Conservation (phyloP, 805 yeast species). For the Starmerella stellata region DNA sequence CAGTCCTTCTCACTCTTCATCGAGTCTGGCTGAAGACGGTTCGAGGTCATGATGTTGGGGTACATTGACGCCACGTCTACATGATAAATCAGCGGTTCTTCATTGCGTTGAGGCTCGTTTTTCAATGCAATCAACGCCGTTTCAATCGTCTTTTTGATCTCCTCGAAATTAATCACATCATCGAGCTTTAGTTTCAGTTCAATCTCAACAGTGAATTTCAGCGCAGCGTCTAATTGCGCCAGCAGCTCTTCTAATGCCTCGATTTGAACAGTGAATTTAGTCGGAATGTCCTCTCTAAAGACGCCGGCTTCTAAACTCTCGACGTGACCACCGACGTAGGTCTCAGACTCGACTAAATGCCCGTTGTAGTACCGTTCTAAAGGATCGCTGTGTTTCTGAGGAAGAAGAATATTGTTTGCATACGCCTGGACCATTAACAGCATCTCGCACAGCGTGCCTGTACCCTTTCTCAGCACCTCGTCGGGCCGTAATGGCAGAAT, state of each 20-base stretch:
- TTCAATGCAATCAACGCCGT: constrained; percentile 40
- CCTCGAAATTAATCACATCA: constrained; percentile 43
- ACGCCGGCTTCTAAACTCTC: constrained; percentile 97
- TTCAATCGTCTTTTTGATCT: constrained; percentile 43
- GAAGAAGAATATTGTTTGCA: constrained; percentile 53
- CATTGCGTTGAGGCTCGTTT: constrained; percentile 44
- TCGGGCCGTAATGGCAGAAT: constrained; percentile 94
- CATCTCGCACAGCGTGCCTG: constrained; percentile 98
- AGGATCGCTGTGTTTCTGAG: constrained; percentile 88
- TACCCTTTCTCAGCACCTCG: constrained; percentile 88
- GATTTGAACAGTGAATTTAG: constrained; percentile 62
- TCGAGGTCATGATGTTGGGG: constrained; percentile 95
- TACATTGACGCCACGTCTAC: constrained; percentile 99
- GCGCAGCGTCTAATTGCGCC: constrained; percentile 52
- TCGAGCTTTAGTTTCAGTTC: constrained; percentile 65
- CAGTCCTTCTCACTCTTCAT: constrained; percentile 90
- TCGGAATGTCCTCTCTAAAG: constrained; percentile 70
- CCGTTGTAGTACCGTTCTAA: constrained; percentile 90
- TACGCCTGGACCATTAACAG: constrained; percentile 88
- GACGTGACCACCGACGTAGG: constrained; percentile 98
- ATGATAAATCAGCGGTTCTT: constrained; percentile 78
- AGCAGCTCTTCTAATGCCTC: constrained; percentile 65
- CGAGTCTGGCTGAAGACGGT: constrained; percentile 93
- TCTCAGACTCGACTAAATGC: constrained; percentile 81
- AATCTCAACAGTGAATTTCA: constrained; percentile 65